phyloP scores from a whole-genome alignment of 495 filamentous ascomycete species.

The Articulospora tetracladia region DNA sequence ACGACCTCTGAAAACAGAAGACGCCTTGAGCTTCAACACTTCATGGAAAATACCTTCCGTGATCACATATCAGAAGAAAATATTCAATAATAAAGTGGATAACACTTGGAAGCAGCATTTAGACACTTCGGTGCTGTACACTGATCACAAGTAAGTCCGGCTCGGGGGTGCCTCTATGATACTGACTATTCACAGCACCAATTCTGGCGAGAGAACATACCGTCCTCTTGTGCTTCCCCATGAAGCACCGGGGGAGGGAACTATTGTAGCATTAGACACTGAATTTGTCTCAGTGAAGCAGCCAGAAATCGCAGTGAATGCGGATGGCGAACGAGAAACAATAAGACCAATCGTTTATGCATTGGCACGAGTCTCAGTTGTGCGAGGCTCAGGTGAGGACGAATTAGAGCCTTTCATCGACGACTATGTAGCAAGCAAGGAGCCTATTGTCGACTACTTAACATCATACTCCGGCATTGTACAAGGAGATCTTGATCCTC shows the following conservation, averaged over 20 bases:
- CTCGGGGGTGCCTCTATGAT: background rate
- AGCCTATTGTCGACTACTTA: conserved; percentile 92
- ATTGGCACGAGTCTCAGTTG: conserved; percentile 81
- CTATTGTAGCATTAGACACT: conserved; percentile 84
- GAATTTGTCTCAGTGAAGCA: conserved; percentile 91
- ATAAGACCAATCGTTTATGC: conserved; percentile 81
- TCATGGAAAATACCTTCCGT: conserved; percentile 90
- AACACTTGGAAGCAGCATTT: conserved; percentile 79
- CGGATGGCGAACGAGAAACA: conserved; percentile 81
- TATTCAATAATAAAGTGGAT: conserved; percentile 70
- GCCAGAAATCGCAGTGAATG: conserved; percentile 89
- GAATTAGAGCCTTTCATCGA: conserved; percentile 91
- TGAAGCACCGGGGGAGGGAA: conserved; percentile 66
- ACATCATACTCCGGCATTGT: conserved; percentile 91
- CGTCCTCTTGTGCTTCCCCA: conserved; percentile 52
- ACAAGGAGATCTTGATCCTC: conserved; percentile 74
- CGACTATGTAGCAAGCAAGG: conserved; percentile 89
- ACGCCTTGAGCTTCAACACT: conserved; percentile 83
- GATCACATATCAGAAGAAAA: conserved; percentile 76
- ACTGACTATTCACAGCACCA: conserved; percentile 23
- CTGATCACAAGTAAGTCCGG: conserved; percentile 59
- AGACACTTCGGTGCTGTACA: conserved; percentile 79
- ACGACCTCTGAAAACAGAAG: conserved; percentile 67
- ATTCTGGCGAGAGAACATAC: conserved; percentile 45
- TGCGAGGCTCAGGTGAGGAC: conserved; percentile 69